phyloP scores from a whole-genome alignment of 2,329 filamentous ascomycete species.

The Nemania diffusa region DNA sequence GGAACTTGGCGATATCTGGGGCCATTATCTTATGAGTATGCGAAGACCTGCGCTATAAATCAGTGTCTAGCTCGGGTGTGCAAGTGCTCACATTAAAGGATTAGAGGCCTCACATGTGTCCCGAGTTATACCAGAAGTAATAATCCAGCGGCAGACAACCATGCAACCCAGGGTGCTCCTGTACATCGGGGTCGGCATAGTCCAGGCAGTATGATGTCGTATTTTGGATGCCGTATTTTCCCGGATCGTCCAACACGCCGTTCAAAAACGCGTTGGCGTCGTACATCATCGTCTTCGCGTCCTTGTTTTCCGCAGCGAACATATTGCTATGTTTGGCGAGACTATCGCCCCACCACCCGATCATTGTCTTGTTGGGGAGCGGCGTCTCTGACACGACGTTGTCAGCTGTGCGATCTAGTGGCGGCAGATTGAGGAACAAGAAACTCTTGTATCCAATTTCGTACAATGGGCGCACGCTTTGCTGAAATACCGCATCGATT shows the following conservation, averaged over 20 bases:
- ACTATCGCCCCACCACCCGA: constrained; percentile 55
- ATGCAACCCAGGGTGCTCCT: constrained; percentile 40
- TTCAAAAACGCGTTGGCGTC: constrained; percentile 50
- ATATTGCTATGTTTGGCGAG: constrained; percentile 44
- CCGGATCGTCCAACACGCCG: constrained; percentile 45
- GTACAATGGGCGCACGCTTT: constrained; percentile 55
- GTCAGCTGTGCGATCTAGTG: constrained; percentile 57
- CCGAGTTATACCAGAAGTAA: constrained; percentile 50
- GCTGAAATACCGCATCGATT: constrained; percentile 53
- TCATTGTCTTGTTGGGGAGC: constrained; percentile 58
- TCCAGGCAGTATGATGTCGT: constrained; percentile 44
- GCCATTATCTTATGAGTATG: constrained; percentile 37
- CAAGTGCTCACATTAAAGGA: background rate
- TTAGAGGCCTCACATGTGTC: constrained; percentile 43
- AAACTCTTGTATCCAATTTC: constrained; percentile 62
- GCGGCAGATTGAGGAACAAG: constrained; percentile 63
- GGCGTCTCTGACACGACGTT: constrained; percentile 50
- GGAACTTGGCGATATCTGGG: constrained; percentile 26
- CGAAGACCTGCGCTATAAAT: constrained; percentile 27
- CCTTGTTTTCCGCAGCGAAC: constrained; percentile 47
- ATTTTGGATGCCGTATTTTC: constrained; percentile 45
- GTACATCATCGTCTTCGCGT: constrained; percentile 44
- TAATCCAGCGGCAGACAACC: constrained; percentile 45
- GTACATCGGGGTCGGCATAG: constrained; percentile 42
- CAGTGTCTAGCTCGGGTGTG: constrained; percentile 2